phyloP scores from a whole-genome alignment of 352 stramenopile genomes.

The Pythium guiyangense region DNA sequence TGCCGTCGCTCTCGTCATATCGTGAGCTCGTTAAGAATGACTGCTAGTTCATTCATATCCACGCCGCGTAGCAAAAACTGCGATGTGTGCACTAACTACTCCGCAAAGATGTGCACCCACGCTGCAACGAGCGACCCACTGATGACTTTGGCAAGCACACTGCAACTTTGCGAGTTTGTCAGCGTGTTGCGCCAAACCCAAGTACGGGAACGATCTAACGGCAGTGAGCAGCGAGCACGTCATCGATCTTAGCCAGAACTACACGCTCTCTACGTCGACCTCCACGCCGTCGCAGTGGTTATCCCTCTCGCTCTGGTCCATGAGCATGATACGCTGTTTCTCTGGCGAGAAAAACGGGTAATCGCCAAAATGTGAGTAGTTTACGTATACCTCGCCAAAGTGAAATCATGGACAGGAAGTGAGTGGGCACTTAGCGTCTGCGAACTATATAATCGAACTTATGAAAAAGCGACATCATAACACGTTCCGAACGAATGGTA shows the following conservation, averaged over 20 bases:
- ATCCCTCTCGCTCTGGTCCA: conserved; percentile 7
- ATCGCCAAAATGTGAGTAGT: too few relatives aligned
- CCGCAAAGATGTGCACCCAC: conserved; percentile 2
- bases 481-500: too few relatives aligned
- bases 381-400: too few relatives aligned
- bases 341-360: too few relatives aligned
- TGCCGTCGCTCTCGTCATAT: conserved; percentile 6
- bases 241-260: conserved; percentile 15
- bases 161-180: not conserved
- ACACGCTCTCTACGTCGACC: not conserved
- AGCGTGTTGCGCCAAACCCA: too few relatives aligned
- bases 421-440: too few relatives aligned
- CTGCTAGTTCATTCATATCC: conserved; percentile 8
- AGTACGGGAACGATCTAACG: conserved; percentile 5
- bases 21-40: conserved; percentile 1
- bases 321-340: too few relatives aligned
- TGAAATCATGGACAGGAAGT: too few relatives aligned
- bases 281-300: conserved; percentile 13
- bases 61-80: conserved; percentile 12
- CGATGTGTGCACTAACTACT: conserved; percentile 10
- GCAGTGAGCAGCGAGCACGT: conserved; percentile 1
- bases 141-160: conserved; percentile 9
- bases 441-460: too few relatives aligned
- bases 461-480: too few relatives aligned
- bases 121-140: conserved; percentile 4